Conservation (phyloP, 805 yeast genomes). For the Starmerella kuoi region DNA sequence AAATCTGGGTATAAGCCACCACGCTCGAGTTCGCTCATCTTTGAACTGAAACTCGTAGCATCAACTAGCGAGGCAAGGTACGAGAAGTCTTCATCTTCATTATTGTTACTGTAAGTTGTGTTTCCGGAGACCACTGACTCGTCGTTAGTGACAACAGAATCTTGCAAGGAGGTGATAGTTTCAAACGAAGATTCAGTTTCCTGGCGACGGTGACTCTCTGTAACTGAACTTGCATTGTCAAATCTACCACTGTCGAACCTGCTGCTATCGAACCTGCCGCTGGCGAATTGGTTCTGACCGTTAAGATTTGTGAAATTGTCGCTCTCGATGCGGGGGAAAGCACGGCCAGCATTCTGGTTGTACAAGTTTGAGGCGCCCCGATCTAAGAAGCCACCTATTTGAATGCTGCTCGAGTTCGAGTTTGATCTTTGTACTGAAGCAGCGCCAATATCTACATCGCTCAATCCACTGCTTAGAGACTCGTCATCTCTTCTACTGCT, state of each 20-base stretch:
- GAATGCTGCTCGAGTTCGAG: constrained; percentile 16
- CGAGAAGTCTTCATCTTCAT: constrained; percentile 26
- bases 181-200: constrained; percentile 13
- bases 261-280: not conserved
- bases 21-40: constrained; percentile 7
- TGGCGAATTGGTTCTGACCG: not conserved
- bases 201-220: constrained; percentile 5
- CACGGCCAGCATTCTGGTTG: constrained; percentile 21
- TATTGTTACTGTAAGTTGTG: constrained; percentile 16
- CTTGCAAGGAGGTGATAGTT: constrained; percentile 8
- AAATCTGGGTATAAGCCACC: constrained; percentile 25
- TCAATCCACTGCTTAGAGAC: constrained; percentile 18
- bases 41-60: constrained; percentile 20
- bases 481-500: constrained; percentile 20
- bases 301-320: not conserved
- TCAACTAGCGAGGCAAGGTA: constrained; percentile 28
- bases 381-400: constrained; percentile 22
- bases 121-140: constrained; percentile 9
- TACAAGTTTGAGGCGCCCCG: constrained; percentile 18
- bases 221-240: too few species aligned
- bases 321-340: constrained; percentile 18
- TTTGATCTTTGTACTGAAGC: not conserved
- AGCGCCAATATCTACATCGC: not conserved
- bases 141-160: constrained; percentile 3
- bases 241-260: not conserved